phyloP scores from a whole-genome alignment of 306 rosid genomes.

The Sphenostylis stenocarpa region DNA sequence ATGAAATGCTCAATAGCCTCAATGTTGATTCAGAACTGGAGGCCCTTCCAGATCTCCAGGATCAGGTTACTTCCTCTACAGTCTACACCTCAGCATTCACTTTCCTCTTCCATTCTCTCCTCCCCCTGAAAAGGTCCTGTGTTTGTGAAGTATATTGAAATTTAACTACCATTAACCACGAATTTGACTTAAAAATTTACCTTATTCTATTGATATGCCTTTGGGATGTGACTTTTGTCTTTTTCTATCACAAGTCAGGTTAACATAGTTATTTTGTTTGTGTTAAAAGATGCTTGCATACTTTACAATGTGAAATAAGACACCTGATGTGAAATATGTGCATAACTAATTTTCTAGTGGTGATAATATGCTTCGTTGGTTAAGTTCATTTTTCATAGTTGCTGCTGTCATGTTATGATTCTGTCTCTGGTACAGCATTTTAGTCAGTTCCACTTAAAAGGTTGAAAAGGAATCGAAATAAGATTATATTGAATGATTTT shows the following conservation, averaged over 20 bases:
- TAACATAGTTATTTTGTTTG: not conserved
- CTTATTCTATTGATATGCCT: slow-evolving; percentile 1
- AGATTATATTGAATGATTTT: not conserved
- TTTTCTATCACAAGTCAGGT: slow-evolving; percentile 5
- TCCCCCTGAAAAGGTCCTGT: not conserved
- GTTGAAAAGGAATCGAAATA: slow-evolving; percentile 20
- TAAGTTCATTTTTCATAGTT: not conserved
- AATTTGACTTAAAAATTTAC: slow-evolving; percentile 1
- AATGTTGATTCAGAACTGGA: slow-evolving; percentile 60
- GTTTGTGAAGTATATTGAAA: slow-evolving; percentile 26
- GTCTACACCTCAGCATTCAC: slow-evolving; percentile 3
- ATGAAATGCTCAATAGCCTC: slow-evolving; percentile 62
- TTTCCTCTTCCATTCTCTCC: not conserved
- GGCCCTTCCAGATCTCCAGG: slow-evolving; percentile 79
- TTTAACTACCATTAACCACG: slow-evolving; percentile 7
- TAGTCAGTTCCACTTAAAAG: slow-evolving; percentile 9
- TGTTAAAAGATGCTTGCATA: slow-evolving; percentile 20
- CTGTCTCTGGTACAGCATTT: slow-evolving; percentile 5
- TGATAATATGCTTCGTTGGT: not conserved
- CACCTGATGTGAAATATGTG: not conserved
- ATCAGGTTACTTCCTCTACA: slow-evolving; percentile 67
- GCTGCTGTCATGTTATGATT: slow-evolving; percentile 1
- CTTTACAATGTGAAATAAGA: slow-evolving; percentile 27
- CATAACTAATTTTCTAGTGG: slow-evolving; percentile 2
- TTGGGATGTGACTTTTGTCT: slow-evolving; percentile 22